These are phyloP conservation scores for Pseudocercospora fuligena DNA, from an alignment of 2,329 filamentous ascomycete genomes.

Conservation along the genomic window DNA sequence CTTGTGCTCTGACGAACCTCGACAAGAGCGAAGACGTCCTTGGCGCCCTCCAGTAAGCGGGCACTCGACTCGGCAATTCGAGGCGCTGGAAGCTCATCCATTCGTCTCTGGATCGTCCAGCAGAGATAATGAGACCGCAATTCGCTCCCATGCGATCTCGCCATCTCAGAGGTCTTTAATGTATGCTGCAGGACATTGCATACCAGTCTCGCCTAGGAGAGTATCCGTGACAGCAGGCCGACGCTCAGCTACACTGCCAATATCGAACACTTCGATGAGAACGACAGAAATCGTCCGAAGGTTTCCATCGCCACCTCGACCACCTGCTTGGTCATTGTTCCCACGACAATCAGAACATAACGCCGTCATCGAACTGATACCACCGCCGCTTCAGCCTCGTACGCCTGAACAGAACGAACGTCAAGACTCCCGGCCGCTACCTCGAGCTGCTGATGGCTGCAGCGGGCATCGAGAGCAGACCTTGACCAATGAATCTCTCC, in stretches of 20 bases:
- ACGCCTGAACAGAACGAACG: not conserved
- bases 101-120: slow-evolving; percentile 26
- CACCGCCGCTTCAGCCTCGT: not conserved
- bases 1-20: not conserved
- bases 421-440: not conserved
- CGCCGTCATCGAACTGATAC: not conserved
- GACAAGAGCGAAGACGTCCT: slow-evolving; percentile 8
- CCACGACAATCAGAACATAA: not conserved
- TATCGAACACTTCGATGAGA: slow-evolving; percentile 25
- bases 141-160: slow-evolving; percentile 7
- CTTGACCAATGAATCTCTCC: not conserved
- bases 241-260: slow-evolving; percentile 28
- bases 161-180: slow-evolving; percentile 31
- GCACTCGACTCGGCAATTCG: slow-evolving; percentile 33
- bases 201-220: slow-evolving; percentile 32
- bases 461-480: not conserved
- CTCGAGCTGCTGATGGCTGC: not conserved
- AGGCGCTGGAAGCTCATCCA: slow-evolving; percentile 32
- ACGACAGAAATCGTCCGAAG: slow-evolving; percentile 32
- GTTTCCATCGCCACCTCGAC: slow-evolving; percentile 33
- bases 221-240: slow-evolving; percentile 23
- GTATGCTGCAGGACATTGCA: slow-evolving; percentile 29
- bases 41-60: slow-evolving; percentile 42
- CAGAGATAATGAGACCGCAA: not conserved
- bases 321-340: slow-evolving; percentile 4